Evolutionary conservation across 2,329 filamentous ascomycete species (phyloP).

Genomic region (Pseudogymnoascus sp.): DNA sequence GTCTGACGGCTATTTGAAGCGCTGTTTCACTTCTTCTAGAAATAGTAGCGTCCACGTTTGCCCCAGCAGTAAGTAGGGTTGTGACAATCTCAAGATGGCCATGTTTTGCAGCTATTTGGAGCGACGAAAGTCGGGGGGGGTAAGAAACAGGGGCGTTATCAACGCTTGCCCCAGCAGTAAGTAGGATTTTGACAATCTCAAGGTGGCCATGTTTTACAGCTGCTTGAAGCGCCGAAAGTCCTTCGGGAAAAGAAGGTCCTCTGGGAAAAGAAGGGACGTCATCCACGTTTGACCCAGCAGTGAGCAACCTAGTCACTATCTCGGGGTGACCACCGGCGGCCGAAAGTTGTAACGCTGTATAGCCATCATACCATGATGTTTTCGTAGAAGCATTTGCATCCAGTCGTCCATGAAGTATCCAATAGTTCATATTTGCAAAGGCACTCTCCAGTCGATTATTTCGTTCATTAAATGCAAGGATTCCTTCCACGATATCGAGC

Average conservation of each 20-base stretch:
- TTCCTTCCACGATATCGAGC: neutral
- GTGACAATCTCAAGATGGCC: slow-evolving; percentile 22
- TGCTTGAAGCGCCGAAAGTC: too few relatives aligned
- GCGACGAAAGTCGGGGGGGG: too few relatives aligned
- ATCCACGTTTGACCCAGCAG: neutral
- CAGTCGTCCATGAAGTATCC: neutral
- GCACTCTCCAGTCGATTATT: neutral
- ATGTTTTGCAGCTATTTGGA: slow-evolving; percentile 31
- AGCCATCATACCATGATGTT: slow-evolving; percentile 18
- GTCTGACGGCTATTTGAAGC: slow-evolving; percentile 32
- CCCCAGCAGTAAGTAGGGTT: slow-evolving; percentile 10
- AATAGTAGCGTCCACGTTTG: too few relatives aligned
- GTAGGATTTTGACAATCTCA: slow-evolving; percentile 11
- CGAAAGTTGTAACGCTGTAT: slow-evolving; percentile 34
- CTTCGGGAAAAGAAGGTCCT: too few relatives aligned
- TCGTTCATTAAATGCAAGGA: neutral
- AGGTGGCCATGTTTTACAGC: neutral
- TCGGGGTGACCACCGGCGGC: slow-evolving; percentile 23
- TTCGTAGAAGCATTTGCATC: neutral
- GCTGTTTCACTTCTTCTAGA: too few relatives aligned
- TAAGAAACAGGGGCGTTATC: too few relatives aligned
- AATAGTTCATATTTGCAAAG: neutral
- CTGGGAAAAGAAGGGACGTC: too few relatives aligned
- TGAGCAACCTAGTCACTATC: slow-evolving; percentile 11
- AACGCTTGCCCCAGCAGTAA: slow-evolving; percentile 11